These are phyloP conservation scores for Candida sp. DNA, from an alignment of 1,139 yeast genomes.

Conservation along the genomic window DNA sequence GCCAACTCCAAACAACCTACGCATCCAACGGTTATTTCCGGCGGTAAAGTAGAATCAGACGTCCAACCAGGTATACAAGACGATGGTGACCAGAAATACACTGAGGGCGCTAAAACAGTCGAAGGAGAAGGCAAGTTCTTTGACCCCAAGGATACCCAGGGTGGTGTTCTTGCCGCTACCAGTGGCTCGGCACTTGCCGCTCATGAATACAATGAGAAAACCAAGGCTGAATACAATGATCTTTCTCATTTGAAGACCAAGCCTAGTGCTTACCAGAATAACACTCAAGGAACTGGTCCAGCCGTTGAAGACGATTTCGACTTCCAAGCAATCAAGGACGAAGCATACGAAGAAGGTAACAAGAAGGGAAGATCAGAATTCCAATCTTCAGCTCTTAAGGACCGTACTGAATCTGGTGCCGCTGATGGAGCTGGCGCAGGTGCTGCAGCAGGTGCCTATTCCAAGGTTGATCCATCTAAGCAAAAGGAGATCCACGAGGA, in stretches of 20 bases:
- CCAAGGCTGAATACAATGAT: slow-evolving; percentile 26
- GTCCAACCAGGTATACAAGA: slow-evolving; percentile 10
- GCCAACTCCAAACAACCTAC: slow-evolving; percentile 35
- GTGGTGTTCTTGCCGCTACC: slow-evolving; percentile 13
- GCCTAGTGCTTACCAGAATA: slow-evolving; percentile 30
- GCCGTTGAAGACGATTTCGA: slow-evolving; percentile 14
- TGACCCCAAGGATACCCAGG: slow-evolving; percentile 37
- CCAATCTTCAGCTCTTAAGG: slow-evolving; percentile 1
- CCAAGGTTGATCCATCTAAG: slow-evolving; percentile 16
- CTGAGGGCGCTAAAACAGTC: slow-evolving; percentile 29
- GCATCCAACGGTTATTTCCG: slow-evolving; percentile 24
- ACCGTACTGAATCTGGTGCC: too few species aligned
- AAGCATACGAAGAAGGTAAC: slow-evolving; percentile 19
- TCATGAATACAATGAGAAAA: slow-evolving; percentile 12
- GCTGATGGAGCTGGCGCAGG: slow-evolving; percentile 5
- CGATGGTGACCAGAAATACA: slow-evolving; percentile 30
- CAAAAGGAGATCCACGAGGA: slow-evolving; percentile 28
- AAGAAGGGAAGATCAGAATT: slow-evolving; percentile 12
- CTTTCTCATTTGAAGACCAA: slow-evolving; percentile 32
- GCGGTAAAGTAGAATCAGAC: slow-evolving; percentile 9
- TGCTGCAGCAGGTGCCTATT: slow-evolving; percentile 4
- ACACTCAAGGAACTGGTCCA: slow-evolving; percentile 16
- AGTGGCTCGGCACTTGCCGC: slow-evolving; percentile 8
- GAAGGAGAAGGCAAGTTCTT: slow-evolving; percentile 38
- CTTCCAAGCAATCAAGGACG: slow-evolving; percentile 13